Evolutionary conservation across 495 filamentous ascomycete species (phyloP), one percentile per base, ranked within the genome.

Genomic region (Penicillium cinerascens): DNA sequence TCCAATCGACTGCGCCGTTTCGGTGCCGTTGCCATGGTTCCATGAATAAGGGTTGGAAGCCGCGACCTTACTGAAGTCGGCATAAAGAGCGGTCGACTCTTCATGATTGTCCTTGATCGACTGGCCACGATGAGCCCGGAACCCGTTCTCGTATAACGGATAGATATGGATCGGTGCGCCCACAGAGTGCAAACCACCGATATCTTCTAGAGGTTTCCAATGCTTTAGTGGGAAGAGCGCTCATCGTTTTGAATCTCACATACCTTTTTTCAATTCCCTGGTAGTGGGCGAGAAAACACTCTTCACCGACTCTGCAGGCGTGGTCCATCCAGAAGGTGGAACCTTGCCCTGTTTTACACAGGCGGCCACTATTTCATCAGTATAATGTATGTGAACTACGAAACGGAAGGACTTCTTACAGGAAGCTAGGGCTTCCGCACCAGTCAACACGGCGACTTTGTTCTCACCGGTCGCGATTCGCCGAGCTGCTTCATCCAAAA

Each of bases 401-500:
- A 17, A 11, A 20, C 1, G 2, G n/a, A 44, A 25, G 1, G 39
- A 10, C 9, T 33, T 4, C 68, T 41, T 63, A 80, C 80, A 63
- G 6, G 77, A 79, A 26, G 79, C 80, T 50, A 82, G 56, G 46
- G 81, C 78, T 56, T 84, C 81, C 6, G 77, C 81, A 9, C 80
- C 81, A 4, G 75, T 78, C n/a, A 84, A 49, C 17, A 82, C 53
- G 3, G 77, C 75, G 13, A 80, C 75, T 45, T 67, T 76, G 40
- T 56, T 70, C 49, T 81, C 66, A 17, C 74, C 74, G 33, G 55
- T 54, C 2, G 74, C 63, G 23, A 82, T 68, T 39, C 76, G 63
- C 18, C 75, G 56, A n/a, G 79, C 78, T 18, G 79, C 81, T 61
- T 79, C 74, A 59, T 82, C 81, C 26, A 82, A 70, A 38, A 84